Evolutionary conservation across 257 asterid genomes (phyloP), one percentile per base, ranked within the genome.

Genomic region (Sherardia arvensis): DNA sequence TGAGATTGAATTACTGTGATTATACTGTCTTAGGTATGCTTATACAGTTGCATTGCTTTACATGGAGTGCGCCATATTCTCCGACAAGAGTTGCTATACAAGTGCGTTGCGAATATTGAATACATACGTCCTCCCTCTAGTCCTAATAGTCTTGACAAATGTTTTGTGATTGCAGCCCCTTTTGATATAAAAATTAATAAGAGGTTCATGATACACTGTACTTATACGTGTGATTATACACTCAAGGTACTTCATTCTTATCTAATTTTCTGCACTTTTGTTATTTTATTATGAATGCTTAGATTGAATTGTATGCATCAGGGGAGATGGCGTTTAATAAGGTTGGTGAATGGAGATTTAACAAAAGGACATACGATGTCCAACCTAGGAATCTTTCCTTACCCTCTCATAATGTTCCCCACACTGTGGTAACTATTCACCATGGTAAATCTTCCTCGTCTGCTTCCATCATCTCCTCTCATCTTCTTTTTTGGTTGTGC

Each of bases 1-100:
- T 15, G 62, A 64, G 28, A 54, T 14, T 65, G 59, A 36, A 14
- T 53, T 61, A 45, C 53, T 71, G 30, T 9, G 28, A 59, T 60
- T 38, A 67, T 63, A 61, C 25, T 69, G 28, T 64, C 4, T 55
- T 62, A 91, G 98, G 98, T 91, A 88, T 64, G 98, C 78, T 11
- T 91, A 91, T 83, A 96, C 96, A 45, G 87, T 91, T 12, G 98
- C 98, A 25, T 91, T 96, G 98, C n/a, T n/a, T n/a, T n/a, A n/a
- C n/a, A n/a, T n/a, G n/a, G n/a, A n/a, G n/a, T n/a, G n/a, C n/a
- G n/a, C n/a, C n/a, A n/a, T n/a, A n/a, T n/a, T n/a, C n/a, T n/a
- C n/a, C n/a, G n/a, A n/a, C n/a, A n/a, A n/a, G 96, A 91, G 69
- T 91, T 91, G 81, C 88, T 91, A 61, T 91, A 68, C 98, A 88